A percentile compares a stretch with the other conserved stretches of the same genome.
phyloP scores from a whole-genome alignment of 331 rosid species.

The Rhamnella rubrinervis region DNA sequence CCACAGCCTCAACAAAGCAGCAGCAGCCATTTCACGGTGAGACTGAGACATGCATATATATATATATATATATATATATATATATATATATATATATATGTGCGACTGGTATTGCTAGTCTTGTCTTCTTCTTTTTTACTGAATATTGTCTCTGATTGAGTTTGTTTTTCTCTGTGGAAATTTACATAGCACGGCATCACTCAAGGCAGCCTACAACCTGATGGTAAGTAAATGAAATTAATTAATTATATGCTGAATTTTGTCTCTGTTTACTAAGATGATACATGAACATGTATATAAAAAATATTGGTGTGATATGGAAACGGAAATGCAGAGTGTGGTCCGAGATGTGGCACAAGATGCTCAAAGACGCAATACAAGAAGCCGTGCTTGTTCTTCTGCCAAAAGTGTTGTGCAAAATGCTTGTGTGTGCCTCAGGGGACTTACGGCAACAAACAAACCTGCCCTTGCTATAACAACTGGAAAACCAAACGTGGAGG shows the following conservation, averaged over 20 bases:
- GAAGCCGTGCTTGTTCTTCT: constrained; percentile 81
- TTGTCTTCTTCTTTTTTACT: background rate
- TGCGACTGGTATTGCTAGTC: background rate
- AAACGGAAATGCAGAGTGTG: constrained; percentile 46
- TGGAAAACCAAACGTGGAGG: constrained; percentile 91
- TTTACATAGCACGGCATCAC: background rate
- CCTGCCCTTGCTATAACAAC: constrained; percentile 78
- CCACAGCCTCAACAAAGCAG: background rate
- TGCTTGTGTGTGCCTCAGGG: constrained; percentile 84
- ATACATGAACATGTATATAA: background rate
- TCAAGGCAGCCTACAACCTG: background rate
- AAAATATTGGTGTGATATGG: background rate
- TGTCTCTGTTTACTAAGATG: background rate
- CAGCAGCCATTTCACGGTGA: background rate
- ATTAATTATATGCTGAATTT: background rate
- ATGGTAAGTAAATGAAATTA: background rate
- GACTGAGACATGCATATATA: background rate
- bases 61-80: background rate
- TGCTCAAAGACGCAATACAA: constrained; percentile 77
- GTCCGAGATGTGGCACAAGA: constrained; percentile 48
- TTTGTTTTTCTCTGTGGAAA: background rate
- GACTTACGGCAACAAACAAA: constrained; percentile 70
- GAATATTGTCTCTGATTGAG: background rate
- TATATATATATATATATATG: no score
- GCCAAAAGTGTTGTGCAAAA: constrained; percentile 69